A percentile compares a stretch with the other conserved stretches of the same genome.
Evolutionary conservation across 768 basidiomycete genomes (phyloP).

Genomic region (Kwoniella newhampshirensis): DNA sequence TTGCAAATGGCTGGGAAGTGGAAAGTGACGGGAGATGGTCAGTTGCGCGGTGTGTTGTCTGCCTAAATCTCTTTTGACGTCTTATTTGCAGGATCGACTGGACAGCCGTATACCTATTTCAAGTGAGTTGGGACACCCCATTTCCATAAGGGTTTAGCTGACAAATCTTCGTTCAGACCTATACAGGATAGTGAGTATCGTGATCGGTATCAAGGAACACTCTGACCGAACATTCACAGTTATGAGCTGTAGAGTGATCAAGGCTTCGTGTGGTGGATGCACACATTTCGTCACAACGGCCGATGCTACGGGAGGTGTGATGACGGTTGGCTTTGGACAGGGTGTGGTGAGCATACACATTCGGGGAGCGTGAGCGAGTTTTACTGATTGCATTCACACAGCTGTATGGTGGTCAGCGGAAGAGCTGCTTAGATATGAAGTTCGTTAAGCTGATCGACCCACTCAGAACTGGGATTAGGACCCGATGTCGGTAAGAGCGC

Average conservation of each 20-base stretch:
- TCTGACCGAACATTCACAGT: slow-evolving; percentile 15
- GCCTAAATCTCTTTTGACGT: too few relatives aligned
- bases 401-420: slow-evolving; percentile 37
- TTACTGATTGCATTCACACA: slow-evolving; percentile 19
- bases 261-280: slow-evolving; percentile 76
- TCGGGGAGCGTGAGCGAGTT: not conserved
- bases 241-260: slow-evolving; percentile 75
- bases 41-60: too few relatives aligned
- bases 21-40: slow-evolving; percentile 93
- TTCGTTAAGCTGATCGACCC: not conserved
- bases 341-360: slow-evolving; percentile 43
- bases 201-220: too few relatives aligned
- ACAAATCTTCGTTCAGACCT: slow-evolving; percentile 56
- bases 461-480: slow-evolving; percentile 43
- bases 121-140: slow-evolving; percentile 27
- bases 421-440: not conserved
- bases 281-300: slow-evolving; percentile 76
- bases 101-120: slow-evolving; percentile 83
- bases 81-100: slow-evolving; percentile 66
- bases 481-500: slow-evolving; percentile 63
- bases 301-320: slow-evolving; percentile 69
- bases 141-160: not conserved
- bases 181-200: slow-evolving; percentile 86
- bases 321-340: slow-evolving; percentile 67
- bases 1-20: slow-evolving; percentile 61